A percentile compares a stretch with the other conserved stretches of the same genome.
phyloP scores from a whole-genome alignment of 441 rosid genomes.

The Croton setiger region DNA sequence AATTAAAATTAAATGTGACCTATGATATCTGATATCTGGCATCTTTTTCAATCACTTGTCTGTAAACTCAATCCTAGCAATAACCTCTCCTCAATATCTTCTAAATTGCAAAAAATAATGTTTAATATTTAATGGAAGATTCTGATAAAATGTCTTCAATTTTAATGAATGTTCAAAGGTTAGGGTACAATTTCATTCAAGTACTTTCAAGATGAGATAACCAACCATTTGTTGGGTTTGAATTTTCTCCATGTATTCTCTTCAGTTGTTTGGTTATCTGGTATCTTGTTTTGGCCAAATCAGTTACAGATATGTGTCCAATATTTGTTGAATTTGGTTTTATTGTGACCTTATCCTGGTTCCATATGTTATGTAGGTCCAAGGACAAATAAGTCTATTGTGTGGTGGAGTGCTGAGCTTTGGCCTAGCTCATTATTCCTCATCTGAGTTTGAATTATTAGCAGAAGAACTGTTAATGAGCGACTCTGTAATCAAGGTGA shows the following conservation, averaged over 20 bases:
- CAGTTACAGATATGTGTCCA: neutral
- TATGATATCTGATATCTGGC: no score
- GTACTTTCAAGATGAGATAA: neutral
- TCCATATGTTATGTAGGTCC: conserved; percentile 57
- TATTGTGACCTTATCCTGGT: conserved; percentile 15
- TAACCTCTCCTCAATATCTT: no score
- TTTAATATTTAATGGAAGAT: no score
- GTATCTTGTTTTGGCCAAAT: conserved; percentile 3
- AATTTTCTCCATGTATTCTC: neutral
- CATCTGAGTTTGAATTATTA: conserved; percentile 93
- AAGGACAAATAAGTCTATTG: conserved; percentile 86
- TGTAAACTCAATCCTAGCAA: no score
- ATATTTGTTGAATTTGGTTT: neutral
- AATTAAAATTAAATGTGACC: no score
- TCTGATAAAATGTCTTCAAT: no score
- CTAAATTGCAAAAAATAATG: no score
- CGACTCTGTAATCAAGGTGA: conserved; percentile 86
- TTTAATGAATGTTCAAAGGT: no score
- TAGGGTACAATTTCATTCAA: neutral
- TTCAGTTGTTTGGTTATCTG: neutral
- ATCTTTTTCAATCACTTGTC: no score
- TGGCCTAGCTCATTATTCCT: conserved; percentile 82
- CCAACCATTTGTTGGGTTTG: neutral
- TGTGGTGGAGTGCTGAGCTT: conserved; percentile 83
- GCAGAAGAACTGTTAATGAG: conserved; percentile 99